Evolutionary conservation across 768 basidiomycete genomes (phyloP).

Genomic region (Hericium coralloides): DNA sequence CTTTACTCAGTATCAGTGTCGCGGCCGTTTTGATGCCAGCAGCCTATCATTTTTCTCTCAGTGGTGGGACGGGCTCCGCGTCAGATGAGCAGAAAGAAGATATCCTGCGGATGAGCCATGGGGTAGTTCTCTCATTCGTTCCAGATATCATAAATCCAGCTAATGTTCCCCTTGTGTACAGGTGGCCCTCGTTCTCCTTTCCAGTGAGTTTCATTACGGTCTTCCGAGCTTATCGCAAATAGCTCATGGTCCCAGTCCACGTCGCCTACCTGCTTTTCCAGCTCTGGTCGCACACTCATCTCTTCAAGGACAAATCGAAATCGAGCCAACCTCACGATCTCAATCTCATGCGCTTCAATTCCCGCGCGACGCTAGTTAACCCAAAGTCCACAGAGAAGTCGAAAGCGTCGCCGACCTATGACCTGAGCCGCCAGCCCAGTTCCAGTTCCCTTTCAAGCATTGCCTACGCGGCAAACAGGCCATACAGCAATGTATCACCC

Average conservation of each 20-base stretch:
- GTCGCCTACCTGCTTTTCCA: slow-evolving; percentile 70
- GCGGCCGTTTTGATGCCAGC: slow-evolving; percentile 72
- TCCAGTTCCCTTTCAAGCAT: not conserved
- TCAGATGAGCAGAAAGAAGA: slow-evolving; percentile 30
- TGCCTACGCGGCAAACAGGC: not conserved
- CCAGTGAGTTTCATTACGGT: slow-evolving; percentile 38
- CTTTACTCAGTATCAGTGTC: slow-evolving; percentile 67
- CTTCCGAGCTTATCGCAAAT: not conserved
- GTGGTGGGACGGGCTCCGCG: slow-evolving; percentile 15
- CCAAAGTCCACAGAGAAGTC: not conserved
- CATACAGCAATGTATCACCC: not conserved
- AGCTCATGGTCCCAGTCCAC: slow-evolving; percentile 38
- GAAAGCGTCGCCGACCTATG: slow-evolving; percentile 1
- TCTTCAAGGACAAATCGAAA: slow-evolving; percentile 39
- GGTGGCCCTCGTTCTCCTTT: slow-evolving; percentile 72
- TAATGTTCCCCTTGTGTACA: slow-evolving; percentile 16
- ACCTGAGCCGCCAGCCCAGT: not conserved
- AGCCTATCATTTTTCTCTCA: slow-evolving; percentile 62
- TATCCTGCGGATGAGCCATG: slow-evolving; percentile 68
- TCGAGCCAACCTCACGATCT: too few relatives aligned
- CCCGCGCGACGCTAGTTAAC: slow-evolving; percentile 5
- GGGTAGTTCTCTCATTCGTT: slow-evolving; percentile 36
- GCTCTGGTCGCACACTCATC: slow-evolving; percentile 64
- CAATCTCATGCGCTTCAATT: slow-evolving; percentile 7
- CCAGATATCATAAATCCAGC: not conserved